Percentiles rank a stretch among this genome's conserved stretches.
Conservation (phyloP, 345 rosid species). For the Hibiscus tridactylites region DNA sequence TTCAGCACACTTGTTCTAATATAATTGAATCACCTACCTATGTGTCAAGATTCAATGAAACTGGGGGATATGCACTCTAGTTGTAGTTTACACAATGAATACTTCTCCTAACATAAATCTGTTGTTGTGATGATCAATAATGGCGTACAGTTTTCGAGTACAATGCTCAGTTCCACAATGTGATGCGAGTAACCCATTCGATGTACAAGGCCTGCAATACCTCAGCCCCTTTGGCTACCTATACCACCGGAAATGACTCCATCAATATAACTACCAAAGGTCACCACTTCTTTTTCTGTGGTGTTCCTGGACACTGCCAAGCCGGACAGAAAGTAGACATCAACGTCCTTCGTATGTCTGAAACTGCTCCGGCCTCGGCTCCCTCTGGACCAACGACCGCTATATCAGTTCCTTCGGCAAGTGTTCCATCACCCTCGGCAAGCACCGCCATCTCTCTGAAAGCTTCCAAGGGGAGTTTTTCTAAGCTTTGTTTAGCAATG, state of each 20-base stretch:
- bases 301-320: slow-evolving; percentile 87
- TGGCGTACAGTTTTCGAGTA: slow-evolving; percentile 54
- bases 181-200: slow-evolving; percentile 72
- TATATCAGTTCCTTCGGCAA: slow-evolving; percentile 17
- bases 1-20: not conserved
- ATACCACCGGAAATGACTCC: slow-evolving; percentile 83
- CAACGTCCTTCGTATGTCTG: slow-evolving; percentile 37
- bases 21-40: not conserved
- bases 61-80: too few relatives aligned
- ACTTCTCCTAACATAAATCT: too few relatives aligned
- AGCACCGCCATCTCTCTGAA: slow-evolving; percentile 26
- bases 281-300: slow-evolving; percentile 89
- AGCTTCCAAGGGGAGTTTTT: slow-evolving; percentile 5
- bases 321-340: slow-evolving; percentile 89
- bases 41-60: not conserved
- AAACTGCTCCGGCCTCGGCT: slow-evolving; percentile 29
- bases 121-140: too few relatives aligned
- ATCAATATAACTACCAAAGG: slow-evolving; percentile 57
- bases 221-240: slow-evolving; percentile 76
- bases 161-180: slow-evolving; percentile 81
- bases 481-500: slow-evolving; percentile 15
- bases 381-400: slow-evolving; percentile 20
- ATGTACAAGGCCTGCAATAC: slow-evolving; percentile 73
- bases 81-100: too few relatives aligned
- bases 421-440: slow-evolving; percentile 40